Conservation (phyloP, 2,329 filamentous ascomycete species). For the Aspergillus fijiensis region DNA sequence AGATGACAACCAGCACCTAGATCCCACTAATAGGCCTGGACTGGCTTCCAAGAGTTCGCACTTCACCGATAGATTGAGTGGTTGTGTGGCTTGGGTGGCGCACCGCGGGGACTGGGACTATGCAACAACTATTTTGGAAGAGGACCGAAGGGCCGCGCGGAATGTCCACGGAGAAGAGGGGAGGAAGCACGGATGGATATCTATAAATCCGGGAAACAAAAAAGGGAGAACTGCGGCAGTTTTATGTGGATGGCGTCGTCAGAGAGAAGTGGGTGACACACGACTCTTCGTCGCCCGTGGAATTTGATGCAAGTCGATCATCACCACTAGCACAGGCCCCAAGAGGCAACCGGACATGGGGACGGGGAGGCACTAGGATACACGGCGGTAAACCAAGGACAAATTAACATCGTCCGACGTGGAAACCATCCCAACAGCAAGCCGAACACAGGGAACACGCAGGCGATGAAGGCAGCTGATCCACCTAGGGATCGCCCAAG, state of each 20-base stretch:
- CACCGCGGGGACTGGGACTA: neutral
- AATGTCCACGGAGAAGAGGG: slow-evolving; percentile 8
- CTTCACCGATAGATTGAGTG: neutral
- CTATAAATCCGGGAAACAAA: slow-evolving; percentile 3
- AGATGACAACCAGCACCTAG: neutral
- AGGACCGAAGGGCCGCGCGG: neutral
- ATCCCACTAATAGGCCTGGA: neutral
- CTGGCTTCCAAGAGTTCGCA: neutral
- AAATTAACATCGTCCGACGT: neutral
- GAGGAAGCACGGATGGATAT: neutral
- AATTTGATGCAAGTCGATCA: slow-evolving; percentile 11
- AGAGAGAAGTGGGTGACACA: slow-evolving; percentile 13
- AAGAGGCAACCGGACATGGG: slow-evolving; percentile 1
- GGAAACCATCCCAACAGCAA: neutral
- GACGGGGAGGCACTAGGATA: neutral
- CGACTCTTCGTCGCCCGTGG: slow-evolving; percentile 8
- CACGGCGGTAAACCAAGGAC: neutral
- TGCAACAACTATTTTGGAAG: neutral
- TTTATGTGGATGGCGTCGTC: slow-evolving; percentile 15
- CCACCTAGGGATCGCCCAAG: slow-evolving; percentile 28
- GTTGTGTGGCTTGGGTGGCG: neutral
- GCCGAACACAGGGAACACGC: neutral
- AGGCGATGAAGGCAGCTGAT: slow-evolving; percentile 12
- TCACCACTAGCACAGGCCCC: neutral
- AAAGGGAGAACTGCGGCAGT: slow-evolving; percentile 9